Conservation (phyloP, 495 filamentous ascomycete genomes). For the Lophium mytilinum region DNA sequence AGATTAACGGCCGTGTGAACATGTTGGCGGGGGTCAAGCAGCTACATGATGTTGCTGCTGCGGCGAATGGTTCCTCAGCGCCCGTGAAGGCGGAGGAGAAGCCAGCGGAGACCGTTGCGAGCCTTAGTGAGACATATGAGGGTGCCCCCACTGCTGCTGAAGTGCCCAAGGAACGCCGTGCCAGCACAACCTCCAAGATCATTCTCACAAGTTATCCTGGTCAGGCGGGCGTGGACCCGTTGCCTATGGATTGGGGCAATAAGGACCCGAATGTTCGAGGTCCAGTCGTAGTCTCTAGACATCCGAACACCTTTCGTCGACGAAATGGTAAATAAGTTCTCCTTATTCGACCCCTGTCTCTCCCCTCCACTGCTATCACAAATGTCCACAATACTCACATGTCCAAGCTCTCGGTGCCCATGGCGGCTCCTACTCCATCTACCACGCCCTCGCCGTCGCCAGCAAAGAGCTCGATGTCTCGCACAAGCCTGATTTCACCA, state of each 20-base stretch:
- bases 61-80: conserved; percentile 13
- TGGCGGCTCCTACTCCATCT: conserved; percentile 95
- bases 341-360: background rate
- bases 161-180: conserved; percentile 14
- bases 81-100: conserved; percentile 9
- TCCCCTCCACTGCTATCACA: no score
- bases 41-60: conserved; percentile 39
- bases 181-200: conserved; percentile 52
- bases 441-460: conserved; percentile 88
- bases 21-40: conserved; percentile 49
- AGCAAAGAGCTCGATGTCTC: conserved; percentile 77
- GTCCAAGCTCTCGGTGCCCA: conserved; percentile 62
- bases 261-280: conserved; percentile 65
- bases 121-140: conserved; percentile 24
- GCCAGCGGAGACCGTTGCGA: conserved; percentile 16
- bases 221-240: conserved; percentile 85
- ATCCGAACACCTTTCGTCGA: conserved; percentile 63
- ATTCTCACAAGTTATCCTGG: conserved; percentile 87
- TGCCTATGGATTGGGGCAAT: conserved; percentile 83
- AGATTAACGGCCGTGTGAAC: conserved; percentile 58
- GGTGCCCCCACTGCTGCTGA: conserved; percentile 7
- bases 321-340: conserved; percentile 61
- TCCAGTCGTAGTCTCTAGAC: conserved; percentile 83
- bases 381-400: no score
- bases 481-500: conserved; percentile 88